These are phyloP conservation scores for Pythium coloratum DNA, from an alignment of 352 stramenopile genomes.

Conservation along the genomic window DNA sequence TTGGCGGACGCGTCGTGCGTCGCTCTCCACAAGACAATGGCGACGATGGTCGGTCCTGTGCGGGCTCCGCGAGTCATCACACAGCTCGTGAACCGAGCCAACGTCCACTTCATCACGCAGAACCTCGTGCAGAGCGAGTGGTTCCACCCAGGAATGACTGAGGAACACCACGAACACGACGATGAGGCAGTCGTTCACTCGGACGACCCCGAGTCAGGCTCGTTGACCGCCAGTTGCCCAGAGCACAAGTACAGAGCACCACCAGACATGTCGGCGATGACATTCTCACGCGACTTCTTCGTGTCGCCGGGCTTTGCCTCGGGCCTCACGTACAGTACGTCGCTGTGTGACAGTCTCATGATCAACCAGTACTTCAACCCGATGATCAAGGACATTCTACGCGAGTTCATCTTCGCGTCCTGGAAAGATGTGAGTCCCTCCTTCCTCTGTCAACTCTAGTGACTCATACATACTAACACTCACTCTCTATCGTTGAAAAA, in stretches of 20 bases:
- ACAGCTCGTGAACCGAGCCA: constrained; percentile 76
- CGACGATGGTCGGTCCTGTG: constrained; percentile 56
- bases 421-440: constrained; percentile 52
- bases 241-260: constrained; percentile 2
- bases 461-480: too few species aligned
- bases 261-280: constrained; percentile 34
- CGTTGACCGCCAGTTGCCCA: neutral
- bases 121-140: constrained; percentile 68
- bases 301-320: constrained; percentile 80
- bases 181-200: constrained; percentile 1
- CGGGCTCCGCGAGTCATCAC: constrained; percentile 71
- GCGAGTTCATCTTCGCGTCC: constrained; percentile 84
- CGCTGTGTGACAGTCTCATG: constrained; percentile 81
- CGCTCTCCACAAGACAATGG: constrained; percentile 83
- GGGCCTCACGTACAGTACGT: constrained; percentile 84
- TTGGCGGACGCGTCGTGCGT: constrained; percentile 76
- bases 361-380: constrained; percentile 90
- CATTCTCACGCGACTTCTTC: constrained; percentile 79
- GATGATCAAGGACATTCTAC: constrained; percentile 85
- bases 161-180: constrained; percentile 2
- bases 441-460: neutral
- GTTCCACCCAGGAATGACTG: constrained; percentile 36
- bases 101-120: constrained; percentile 84
- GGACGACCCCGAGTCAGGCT: constrained; percentile 22
- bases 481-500: constrained; percentile 13